Base-by-base conservation (phyloP, 2,329 filamentous ascomycete species). In the Hymenoscyphus repandus region DNA sequence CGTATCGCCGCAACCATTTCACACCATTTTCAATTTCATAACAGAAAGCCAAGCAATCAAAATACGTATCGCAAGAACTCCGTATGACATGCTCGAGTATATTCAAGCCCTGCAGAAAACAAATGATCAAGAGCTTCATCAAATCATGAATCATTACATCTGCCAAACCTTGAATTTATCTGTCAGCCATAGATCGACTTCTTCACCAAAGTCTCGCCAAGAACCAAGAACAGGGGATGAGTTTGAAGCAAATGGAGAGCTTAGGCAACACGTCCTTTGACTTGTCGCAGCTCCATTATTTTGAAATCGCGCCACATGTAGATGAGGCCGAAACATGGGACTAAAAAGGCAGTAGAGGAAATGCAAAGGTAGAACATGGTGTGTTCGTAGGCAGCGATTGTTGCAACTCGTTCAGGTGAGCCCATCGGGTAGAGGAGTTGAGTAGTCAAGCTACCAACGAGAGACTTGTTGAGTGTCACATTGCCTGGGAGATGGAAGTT, bases 391-490 rank as follows among this genome's bases (percentile, higher is more conserved):
- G 22, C 22, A 27, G 22, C 22, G 22, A 27, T 27, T 7, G 88
- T 85, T 0, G 76, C 84, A n/a, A 40, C 46, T 5, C 83, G 67
- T 13, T 72, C 74, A 0, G 73, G 68, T 3, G 67, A 74, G 1
- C 79, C 80, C 27, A 71, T 58, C 0, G 70, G 66, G 60, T 81
- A 85, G 17, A 65, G 66, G 3, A 81, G 64, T 57, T 86, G 84
- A 2, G 69, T 70, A 0, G 68, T 68, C 20, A 85, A 59, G 30
- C 74, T 72, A 65, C 37, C 75, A 55, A 80, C 80, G 42, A 86
- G 38, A 32, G 53, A 41, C 1, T 55, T 51, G 43, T 60, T 57
- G 6, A 58, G 36, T 2, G 56, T 60, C 6, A 53, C 46, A 11
- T 62, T 59, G 5, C 54, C 77, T 1, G 74, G 72, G 37, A 79